Base-by-base conservation (phyloP, 2,329 filamentous ascomycete species). In the Zymoseptoria pseudotritici region DNA sequence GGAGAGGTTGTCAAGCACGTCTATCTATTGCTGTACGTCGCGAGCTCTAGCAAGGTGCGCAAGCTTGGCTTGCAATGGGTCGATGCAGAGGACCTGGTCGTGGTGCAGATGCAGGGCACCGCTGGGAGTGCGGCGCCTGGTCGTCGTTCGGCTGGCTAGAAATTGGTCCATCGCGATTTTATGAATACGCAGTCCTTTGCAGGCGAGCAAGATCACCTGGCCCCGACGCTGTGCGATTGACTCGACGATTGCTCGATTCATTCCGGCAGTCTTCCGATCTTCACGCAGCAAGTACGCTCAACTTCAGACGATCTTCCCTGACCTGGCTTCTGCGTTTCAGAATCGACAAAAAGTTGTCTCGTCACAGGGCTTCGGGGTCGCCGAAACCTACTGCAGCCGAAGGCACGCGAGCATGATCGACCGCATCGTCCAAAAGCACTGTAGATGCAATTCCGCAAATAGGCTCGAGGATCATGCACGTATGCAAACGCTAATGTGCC, bases 11-110 rank as follows among this genome's bases (percentile, higher is more conserved):
- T 84, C 0, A 81, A 84, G 57, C 87, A 95, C 67, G 80, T 90
- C 36, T 96, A 91, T 72, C 74, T 94, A 3, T 72, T 92, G 49
- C 73, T 96, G 0, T 93, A 89, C 70, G 74, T 91, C 13, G 88
- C 86, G 0, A 93, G 87, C 66, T 79, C 83, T 58, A 80, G 87
- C 31, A 79, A 80, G 61, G 74, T 92, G 17, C 80, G 82, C 60
- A 77, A 76, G 6, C 82, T 82, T 8, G 82, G 82, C 0, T 77
- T 83, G 13, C 76, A 76, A 54, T 96, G 90, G 90, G 74, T 87
- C 56, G 90, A 86, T 72, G 83, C 80, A 0, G 79, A 80, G 1
- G 86, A 85, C 0, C 69, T 81, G 46, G 75, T 77, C 0, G 77
- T 89, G 8, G 76, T 86, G 49, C 74, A 76, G 63, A 82, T 84